Evolutionary conservation across 306 rosid species (phyloP).

Genomic region (Cercis canadensis): DNA sequence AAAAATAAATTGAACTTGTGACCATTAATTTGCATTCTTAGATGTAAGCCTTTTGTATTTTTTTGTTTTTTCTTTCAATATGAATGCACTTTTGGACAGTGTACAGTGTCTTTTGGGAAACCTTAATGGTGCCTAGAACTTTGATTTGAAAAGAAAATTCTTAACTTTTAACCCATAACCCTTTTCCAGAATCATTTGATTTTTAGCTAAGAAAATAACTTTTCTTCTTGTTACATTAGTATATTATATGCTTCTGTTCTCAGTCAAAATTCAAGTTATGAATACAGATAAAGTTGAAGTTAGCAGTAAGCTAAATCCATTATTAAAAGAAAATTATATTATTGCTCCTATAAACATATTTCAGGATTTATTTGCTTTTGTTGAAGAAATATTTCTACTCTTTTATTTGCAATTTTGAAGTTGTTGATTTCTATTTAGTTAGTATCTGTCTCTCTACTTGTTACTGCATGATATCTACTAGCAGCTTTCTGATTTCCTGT

Average conservation of each 20-base stretch:
- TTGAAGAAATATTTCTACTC: slow-evolving; percentile 17
- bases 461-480: slow-evolving; percentile 32
- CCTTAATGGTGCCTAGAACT: too few relatives aligned
- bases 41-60: too few relatives aligned
- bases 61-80: too few relatives aligned
- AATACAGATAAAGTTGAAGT: background rate
- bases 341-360: background rate
- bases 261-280: background rate
- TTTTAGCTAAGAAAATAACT: background rate
- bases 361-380: background rate
- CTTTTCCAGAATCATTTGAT: background rate
- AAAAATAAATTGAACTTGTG: too few relatives aligned
- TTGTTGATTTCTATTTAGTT: slow-evolving; percentile 1
- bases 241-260: background rate
- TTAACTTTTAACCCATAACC: background rate
- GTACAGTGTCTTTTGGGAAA: too few relatives aligned
- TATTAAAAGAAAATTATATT: background rate
- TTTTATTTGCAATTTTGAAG: slow-evolving; percentile 6
- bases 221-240: background rate
- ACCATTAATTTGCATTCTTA: too few relatives aligned
- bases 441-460: slow-evolving; percentile 20
- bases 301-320: background rate
- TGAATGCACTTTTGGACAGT: too few relatives aligned
- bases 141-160: too few relatives aligned
- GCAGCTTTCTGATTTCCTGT: slow-evolving; percentile 38